Conservation (phyloP, 2,329 filamentous ascomycete genomes). For the Cytospora leucostoma region DNA sequence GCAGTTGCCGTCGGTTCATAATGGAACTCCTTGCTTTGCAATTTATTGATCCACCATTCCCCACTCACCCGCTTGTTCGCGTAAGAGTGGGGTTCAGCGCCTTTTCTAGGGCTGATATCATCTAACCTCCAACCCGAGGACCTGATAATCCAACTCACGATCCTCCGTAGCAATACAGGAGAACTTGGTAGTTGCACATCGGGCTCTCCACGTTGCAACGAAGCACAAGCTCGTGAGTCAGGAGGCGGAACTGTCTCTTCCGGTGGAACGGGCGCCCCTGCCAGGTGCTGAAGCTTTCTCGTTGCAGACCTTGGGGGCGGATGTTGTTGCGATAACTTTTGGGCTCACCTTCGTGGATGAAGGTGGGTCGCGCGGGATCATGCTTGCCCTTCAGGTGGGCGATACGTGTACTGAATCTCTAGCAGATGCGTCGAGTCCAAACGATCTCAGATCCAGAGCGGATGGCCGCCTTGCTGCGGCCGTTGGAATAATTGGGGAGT, state of each 20-base stretch:
- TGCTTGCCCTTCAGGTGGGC: conserved; percentile 11
- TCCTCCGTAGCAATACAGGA: not conserved
- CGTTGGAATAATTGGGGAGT: not conserved
- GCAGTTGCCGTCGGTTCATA: conserved; percentile 9
- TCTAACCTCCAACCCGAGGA: conserved; percentile 6
- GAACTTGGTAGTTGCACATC: conserved; percentile 5
- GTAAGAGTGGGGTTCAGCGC: conserved; percentile 12
- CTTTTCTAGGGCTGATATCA: conserved; percentile 21
- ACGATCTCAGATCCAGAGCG: conserved; percentile 14
- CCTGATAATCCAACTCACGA: conserved; percentile 21
- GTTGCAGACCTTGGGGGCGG: not conserved
- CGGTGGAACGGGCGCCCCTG: conserved; percentile 6
- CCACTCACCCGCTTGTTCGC: conserved; percentile 11
- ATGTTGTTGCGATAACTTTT: not conserved
- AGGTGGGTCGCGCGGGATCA: conserved; percentile 13
- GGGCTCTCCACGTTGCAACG: conserved; percentile 15
- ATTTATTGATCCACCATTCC: conserved; percentile 11
- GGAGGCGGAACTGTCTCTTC: conserved; percentile 8
- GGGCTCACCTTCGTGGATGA: not conserved
- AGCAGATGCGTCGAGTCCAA: conserved; percentile 11
- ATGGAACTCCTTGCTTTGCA: conserved; percentile 2
- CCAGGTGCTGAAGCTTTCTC: not conserved
- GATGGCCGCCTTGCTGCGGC: conserved; percentile 13
- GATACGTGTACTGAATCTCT: conserved; percentile 12
- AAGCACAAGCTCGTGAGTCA: conserved; percentile 13